Evolutionary conservation across 2,329 filamentous ascomycete genomes (phyloP), one percentile per base, ranked within the genome.

Genomic region (Exophiala xenobiotica): DNA sequence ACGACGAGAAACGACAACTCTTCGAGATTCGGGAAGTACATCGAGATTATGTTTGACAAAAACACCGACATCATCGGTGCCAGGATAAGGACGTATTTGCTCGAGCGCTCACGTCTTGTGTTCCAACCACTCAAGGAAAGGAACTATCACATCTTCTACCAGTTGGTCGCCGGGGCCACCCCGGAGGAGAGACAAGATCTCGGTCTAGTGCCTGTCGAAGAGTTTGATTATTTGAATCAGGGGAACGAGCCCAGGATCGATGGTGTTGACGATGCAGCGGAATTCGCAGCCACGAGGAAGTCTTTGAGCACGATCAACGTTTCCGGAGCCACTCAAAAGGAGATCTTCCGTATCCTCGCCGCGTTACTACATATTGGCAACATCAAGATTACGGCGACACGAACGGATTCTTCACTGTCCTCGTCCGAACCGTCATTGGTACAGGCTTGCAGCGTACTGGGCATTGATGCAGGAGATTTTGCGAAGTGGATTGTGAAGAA

Each of bases 1-100:
- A 99, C 93, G n/a, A 99, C 93, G 8, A 82, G 93, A 69, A 99
- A 99, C 75, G 93, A 99, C 74, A 99, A 99, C 74, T 99, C 93
- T 38, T 99, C 93, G 35, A 84, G 93, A 66, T 99, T 99, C 72
- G 93, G 93, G 70, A 99, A 99, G 78, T 99, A 99, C 71, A 97
- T 99, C 64, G 93, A 99, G 75, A 99, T 99, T 68, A 92, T 97
- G 90, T 99, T 99, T 71, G 91, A 97, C 74, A 83, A 89, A 58
- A 82, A 86, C 65, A 96, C 90, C 57, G 93, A 95, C 69, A 99
- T 99, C 64, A 96, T 97, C 66, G 93, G 93, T 62, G 93, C 93
- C 50, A 95, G 95, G 76, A 99, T 99, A 67, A 82, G 93, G 63
- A 96, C 91, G 49, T 99, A 99, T 67, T 78, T 99, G 61, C 78